These are phyloP conservation scores for Craterostigma plantagineum DNA, from an alignment of 257 asterid genomes.

Conservation along the genomic window DNA sequence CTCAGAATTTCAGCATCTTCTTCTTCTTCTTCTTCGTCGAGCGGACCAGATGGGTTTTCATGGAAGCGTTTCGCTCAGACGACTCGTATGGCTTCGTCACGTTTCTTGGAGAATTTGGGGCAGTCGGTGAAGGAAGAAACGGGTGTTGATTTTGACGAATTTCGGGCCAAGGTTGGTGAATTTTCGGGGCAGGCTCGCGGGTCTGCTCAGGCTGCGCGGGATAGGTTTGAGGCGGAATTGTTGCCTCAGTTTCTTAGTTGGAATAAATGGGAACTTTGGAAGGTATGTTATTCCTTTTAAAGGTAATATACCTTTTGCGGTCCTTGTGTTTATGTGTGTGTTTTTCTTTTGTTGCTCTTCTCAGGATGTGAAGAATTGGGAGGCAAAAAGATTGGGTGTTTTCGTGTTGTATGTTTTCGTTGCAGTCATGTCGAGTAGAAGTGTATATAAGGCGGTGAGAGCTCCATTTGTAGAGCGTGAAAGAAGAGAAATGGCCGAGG, in stretches of 20 bases:
- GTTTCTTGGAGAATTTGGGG: conserved; percentile 45
- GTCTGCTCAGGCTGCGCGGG: conserved; percentile 19
- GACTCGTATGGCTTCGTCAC: conserved; percentile 39
- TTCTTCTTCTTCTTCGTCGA: conserved; percentile 19
- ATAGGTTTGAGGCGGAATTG: conserved; percentile 28
- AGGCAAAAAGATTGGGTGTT: conserved; percentile 52
- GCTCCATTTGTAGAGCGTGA: conserved; percentile 67
- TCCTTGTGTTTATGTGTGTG: neutral
- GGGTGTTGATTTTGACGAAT: conserved; percentile 37
- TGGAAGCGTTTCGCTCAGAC: conserved; percentile 58
- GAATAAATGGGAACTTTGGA: conserved; percentile 88
- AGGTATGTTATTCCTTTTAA: conserved; percentile 25
- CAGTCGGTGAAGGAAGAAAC: conserved; percentile 61
- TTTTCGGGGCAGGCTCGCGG: conserved; percentile 19
- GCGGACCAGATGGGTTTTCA: conserved; percentile 38
- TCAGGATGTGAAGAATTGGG: conserved; percentile 83
- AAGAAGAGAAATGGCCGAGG: conserved; percentile 60
- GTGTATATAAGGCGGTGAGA: conserved; percentile 42
- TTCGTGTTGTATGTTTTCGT: conserved; percentile 41
- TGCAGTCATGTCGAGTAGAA: conserved; percentile 35
- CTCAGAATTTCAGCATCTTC: conserved; percentile 37
- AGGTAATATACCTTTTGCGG: conserved; percentile 1
- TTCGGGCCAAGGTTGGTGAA: conserved; percentile 18
- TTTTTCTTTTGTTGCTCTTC: conserved; percentile 7
- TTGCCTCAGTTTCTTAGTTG: conserved; percentile 52